Evolutionary conservation across 2,329 filamentous ascomycete species (phyloP).

Genomic region (Verticillium klebahnii): DNA sequence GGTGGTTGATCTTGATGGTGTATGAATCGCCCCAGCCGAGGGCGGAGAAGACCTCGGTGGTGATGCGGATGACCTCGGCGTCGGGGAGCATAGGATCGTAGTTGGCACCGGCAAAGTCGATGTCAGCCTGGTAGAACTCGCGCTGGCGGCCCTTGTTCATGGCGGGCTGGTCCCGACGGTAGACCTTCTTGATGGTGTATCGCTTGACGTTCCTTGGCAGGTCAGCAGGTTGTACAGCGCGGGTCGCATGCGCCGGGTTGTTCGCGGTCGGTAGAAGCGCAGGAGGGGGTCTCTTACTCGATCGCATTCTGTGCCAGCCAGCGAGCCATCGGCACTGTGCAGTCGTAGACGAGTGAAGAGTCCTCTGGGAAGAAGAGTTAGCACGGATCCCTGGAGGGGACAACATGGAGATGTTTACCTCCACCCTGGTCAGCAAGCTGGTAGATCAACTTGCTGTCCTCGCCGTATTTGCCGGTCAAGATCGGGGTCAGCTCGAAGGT

Average conservation of each 20-base stretch:
- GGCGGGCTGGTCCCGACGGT: conserved; percentile 64
- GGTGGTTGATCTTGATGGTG: conserved; percentile 92
- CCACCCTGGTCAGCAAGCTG: conserved; percentile 76
- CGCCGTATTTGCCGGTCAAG: conserved; percentile 82
- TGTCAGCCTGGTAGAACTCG: conserved; percentile 97
- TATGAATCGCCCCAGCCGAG: conserved; percentile 70
- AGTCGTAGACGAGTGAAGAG: conserved; percentile 67
- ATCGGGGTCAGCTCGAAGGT: conserved; percentile 88
- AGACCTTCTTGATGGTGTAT: conserved; percentile 91
- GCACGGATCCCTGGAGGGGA: background rate
- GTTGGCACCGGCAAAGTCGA: conserved; percentile 75
- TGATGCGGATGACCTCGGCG: conserved; percentile 80
- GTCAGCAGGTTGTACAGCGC: background rate
- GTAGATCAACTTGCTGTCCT: conserved; percentile 71
- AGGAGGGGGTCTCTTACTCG: conserved; percentile 36
- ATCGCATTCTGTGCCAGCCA: conserved; percentile 91
- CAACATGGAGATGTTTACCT: conserved; percentile 23
- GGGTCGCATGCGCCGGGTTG: background rate
- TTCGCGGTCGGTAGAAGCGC: background rate
- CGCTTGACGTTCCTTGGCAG: conserved; percentile 67
- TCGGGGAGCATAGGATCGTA: conserved; percentile 93
- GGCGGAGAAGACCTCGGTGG: conserved; percentile 78
- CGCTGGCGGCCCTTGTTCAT: conserved; percentile 91
- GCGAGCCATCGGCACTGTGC: conserved; percentile 86
- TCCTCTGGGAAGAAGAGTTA: conserved; percentile 10